A percentile compares a stretch with the other conserved stretches of the same genome.
These are phyloP conservation scores for Triticum monococcum DNA, from an alignment of 176 grass and related monocot genomes.

Conservation along the genomic window DNA sequence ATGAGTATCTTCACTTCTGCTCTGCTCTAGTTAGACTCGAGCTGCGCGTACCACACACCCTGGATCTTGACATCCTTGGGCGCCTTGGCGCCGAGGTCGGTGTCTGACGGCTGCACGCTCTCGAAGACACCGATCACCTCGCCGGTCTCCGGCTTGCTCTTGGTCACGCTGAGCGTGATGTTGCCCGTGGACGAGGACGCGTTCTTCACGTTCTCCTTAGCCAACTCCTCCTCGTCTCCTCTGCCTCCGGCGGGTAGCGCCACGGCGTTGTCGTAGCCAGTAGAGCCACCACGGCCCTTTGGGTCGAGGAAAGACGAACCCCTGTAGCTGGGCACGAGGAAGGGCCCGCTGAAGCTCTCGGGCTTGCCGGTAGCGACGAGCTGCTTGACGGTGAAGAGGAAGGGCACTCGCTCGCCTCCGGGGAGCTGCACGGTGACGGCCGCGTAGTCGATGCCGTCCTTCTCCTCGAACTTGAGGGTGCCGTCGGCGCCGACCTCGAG, in stretches of 20 bases:
- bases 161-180: slow-evolving; percentile 73
- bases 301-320: slow-evolving; percentile 84
- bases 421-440: slow-evolving; percentile 88
- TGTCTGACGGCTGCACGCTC: slow-evolving; percentile 89
- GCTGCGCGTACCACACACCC: slow-evolving; percentile 81
- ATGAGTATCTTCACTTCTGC: neutral
- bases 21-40: slow-evolving; percentile 51
- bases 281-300: slow-evolving; percentile 80
- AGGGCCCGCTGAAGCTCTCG: slow-evolving; percentile 70
- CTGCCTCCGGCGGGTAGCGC: slow-evolving; percentile 82
- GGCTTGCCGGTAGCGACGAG: slow-evolving; percentile 80
- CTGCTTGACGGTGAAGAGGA: slow-evolving; percentile 92
- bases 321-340: slow-evolving; percentile 84
- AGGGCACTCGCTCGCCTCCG: slow-evolving; percentile 72
- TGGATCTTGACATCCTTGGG: slow-evolving; percentile 95
- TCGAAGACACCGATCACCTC: slow-evolving; percentile 83
- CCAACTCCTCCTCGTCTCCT: slow-evolving; percentile 83
- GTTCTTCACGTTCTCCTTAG: slow-evolving; percentile 91
- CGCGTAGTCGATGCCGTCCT: slow-evolving; percentile 87
- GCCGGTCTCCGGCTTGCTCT: slow-evolving; percentile 67
- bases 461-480: slow-evolving; percentile 75
- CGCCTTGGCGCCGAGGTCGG: slow-evolving; percentile 73
- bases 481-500: slow-evolving; percentile 64
- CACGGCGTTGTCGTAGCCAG: slow-evolving; percentile 79
- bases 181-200: slow-evolving; percentile 48